Evolutionary conservation across 2,329 filamentous ascomycete genomes (phyloP), one percentile per base, ranked within the genome.

Genomic region (Paraphaeosphaeria minitans): DNA sequence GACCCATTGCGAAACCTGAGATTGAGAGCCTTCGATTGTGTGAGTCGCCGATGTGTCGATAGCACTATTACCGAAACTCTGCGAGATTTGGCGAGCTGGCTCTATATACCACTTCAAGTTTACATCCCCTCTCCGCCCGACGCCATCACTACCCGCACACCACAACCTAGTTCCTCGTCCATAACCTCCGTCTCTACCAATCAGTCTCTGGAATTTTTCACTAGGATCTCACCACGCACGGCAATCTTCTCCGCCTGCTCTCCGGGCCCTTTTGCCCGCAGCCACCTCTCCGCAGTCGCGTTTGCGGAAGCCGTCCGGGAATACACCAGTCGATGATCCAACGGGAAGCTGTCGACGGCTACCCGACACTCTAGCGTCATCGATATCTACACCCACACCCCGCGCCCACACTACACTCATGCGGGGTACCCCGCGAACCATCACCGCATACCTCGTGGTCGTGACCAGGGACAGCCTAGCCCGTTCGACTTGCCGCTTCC

Each of bases 1-100:
- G 65, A 43, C 67, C 71, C 74, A 76, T 76, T 22, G 46, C 55
- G 35, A 42, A 37, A 19, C 13, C 7, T 12, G 13, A 21, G 19
- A 13, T 12, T 9, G 4, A 12, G 19, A 13, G n/a, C 19, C 19
- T 43, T 12, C n/a, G 3, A 22, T 21, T 21, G 19, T 2, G 22
- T 12, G 4, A 12, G 19, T 22, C 9, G 19, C 41, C 16, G n/a
- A 7, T 21, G 2, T 21, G 33, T 41, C 29, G 35, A 41, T 24
- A 21, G 24, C 13, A 21, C 21, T 24, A 22, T 4, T n/a, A 24
- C 31, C 27, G 12, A 12, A 8, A 27, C 5, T 1, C 22, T 29
- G 10, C 10, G 2, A 39, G 37, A 21, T 10, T 31, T 31, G 13
- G 35, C 22, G 24, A 7, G 2, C 13, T 31, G 39, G 29, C 47